Evolutionary conservation across 495 filamentous ascomycete species (phyloP).

Genomic region (Annulohypoxylon moriforme): DNA sequence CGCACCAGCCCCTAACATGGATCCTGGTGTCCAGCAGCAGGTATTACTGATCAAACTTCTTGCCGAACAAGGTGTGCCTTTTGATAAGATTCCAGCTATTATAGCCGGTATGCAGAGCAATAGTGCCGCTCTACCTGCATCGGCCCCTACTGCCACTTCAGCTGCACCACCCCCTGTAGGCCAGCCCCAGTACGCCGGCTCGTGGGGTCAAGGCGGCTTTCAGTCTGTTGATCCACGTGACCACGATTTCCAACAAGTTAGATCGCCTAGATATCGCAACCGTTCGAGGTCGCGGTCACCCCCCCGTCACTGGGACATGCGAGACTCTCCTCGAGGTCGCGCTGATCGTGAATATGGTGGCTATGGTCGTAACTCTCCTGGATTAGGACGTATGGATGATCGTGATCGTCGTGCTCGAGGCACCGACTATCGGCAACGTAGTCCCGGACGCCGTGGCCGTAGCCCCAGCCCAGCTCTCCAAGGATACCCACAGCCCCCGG

Average conservation of each 20-base stretch:
- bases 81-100: slow-evolving; percentile 60
- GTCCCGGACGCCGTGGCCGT: slow-evolving; percentile 73
- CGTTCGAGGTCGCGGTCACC: slow-evolving; percentile 80
- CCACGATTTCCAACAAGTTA: slow-evolving; percentile 64
- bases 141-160: slow-evolving; percentile 37
- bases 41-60: slow-evolving; percentile 60
- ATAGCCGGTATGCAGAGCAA: slow-evolving; percentile 56
- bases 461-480: slow-evolving; percentile 67
- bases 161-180: slow-evolving; percentile 37
- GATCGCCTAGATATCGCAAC: slow-evolving; percentile 71
- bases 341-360: slow-evolving; percentile 53
- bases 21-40: slow-evolving; percentile 69
- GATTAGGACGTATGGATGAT: slow-evolving; percentile 69
- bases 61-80: slow-evolving; percentile 56
- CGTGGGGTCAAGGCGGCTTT: slow-evolving; percentile 53
- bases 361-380: slow-evolving; percentile 62
- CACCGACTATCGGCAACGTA: slow-evolving; percentile 85
- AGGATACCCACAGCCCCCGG: slow-evolving; percentile 47
- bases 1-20: slow-evolving; percentile 55
- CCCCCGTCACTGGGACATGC: slow-evolving; percentile 71
- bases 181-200: slow-evolving; percentile 43
- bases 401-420: slow-evolving; percentile 65
- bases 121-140: slow-evolving; percentile 29
- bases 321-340: slow-evolving; percentile 54
- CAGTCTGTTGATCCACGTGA: slow-evolving; percentile 69